Base-by-base conservation (phyloP, 495 filamentous ascomycete species). In the Hypoxylon cercidicola region DNA sequence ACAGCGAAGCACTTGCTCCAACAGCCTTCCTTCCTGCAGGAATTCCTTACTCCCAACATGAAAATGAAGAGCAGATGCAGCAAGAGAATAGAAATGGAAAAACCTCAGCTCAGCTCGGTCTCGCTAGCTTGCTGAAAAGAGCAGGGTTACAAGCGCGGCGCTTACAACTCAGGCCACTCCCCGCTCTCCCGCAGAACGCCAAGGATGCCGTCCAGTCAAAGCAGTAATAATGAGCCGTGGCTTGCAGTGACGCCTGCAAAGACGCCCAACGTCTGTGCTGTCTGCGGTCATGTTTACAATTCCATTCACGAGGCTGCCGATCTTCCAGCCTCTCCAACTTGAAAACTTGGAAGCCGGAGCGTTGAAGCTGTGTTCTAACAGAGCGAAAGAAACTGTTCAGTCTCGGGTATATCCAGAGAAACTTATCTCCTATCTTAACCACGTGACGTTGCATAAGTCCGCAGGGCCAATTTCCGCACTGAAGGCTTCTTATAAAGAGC, bases 211-310 rank as follows among this genome's bases (percentile, higher is more conserved):
- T 8, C 32, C 30, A 21, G 15, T 30, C 16, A 19, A 47, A 13
- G 37, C 30, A 34, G 55, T 43, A 35, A 50, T 44, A 35, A 39
- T 57, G 54, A 57, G 15, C 41, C 37, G 53, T 51, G 47, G 56
- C 56, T 50, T 60, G 56, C 47, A 60, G 35, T 1, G 5, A 46
- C 9, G 37, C 16, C 54, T 47, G 54, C 32, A 39, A 19, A 32
- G 39, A 39, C 37, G 7, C 37, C 37, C 13, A 40, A 40, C 37
- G 15, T n/a, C 2, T 16, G 13, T 40, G 37, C 9, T 16, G 1
- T 15, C 12, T 40, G 13, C 10, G 2, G 13, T n/a, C n/a, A 40
- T n/a, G 9, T 35, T n/a, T n/a, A 40, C 1, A 40, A 40, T 16
- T 9, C 12, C 15, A 40, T 40, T 15, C 13, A 9, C 37, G 4